phyloP scores from a whole-genome alignment of 2,329 filamentous ascomycete species.

The Talaromyces sp. region DNA sequence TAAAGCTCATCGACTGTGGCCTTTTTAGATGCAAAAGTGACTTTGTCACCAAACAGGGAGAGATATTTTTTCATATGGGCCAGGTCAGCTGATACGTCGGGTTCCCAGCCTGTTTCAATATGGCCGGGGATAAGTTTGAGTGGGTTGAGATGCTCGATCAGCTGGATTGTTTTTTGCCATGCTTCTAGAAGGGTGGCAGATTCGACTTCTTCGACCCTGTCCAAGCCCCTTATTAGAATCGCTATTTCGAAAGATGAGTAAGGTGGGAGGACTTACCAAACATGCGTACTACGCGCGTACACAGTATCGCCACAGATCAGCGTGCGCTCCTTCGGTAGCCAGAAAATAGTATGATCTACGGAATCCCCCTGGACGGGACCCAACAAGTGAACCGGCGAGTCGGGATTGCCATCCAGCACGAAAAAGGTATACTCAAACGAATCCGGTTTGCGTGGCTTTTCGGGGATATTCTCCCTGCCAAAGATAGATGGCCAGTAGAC shows the following conservation, averaged over 20 bases:
- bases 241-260: background rate
- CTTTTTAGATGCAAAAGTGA: background rate
- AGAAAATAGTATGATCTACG: constrained; percentile 31
- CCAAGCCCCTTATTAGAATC: background rate
- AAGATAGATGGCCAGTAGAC: background rate
- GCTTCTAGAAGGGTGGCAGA: constrained; percentile 26
- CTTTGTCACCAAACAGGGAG: constrained; percentile 19
- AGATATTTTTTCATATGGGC: constrained; percentile 8
- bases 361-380: constrained; percentile 34
- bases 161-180: constrained; percentile 25
- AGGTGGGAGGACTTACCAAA: background rate
- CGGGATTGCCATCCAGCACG: constrained; percentile 25
- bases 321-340: constrained; percentile 28
- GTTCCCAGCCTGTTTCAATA: background rate
- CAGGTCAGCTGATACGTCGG: background rate
- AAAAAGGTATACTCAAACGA: constrained; percentile 30
- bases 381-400: constrained; percentile 27
- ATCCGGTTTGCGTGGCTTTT: constrained; percentile 26
- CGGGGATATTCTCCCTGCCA: constrained; percentile 26
- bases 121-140: constrained; percentile 19
- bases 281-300: background rate
- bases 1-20: background rate
- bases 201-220: constrained; percentile 30
- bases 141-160: constrained; percentile 29
- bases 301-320: constrained; percentile 23